Percentiles rank a stretch among this genome's conserved stretches.
Evolutionary conservation across 345 rosid species (phyloP).

Genomic region (Carallia pectinifolia): DNA sequence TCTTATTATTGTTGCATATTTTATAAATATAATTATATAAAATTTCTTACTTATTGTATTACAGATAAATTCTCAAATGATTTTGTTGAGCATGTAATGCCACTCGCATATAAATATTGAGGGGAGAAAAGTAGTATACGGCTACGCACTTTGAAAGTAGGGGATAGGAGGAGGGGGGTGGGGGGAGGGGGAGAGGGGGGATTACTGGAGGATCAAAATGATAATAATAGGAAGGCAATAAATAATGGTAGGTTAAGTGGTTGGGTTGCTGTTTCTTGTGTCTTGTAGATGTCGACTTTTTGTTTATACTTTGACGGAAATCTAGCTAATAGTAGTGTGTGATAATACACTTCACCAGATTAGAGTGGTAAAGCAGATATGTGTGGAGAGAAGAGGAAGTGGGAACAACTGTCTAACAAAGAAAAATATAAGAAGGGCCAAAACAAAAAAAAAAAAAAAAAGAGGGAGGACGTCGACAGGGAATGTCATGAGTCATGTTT

Average conservation of each 20-base stretch:
- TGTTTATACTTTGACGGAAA: neutral
- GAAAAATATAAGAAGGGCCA: neutral
- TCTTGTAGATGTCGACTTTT: neutral
- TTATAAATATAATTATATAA: too few relatives aligned
- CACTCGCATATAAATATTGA: too few relatives aligned
- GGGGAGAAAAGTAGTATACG: too few relatives aligned
- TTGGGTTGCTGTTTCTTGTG: slow-evolving; percentile 16
- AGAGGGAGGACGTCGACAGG: too few relatives aligned
- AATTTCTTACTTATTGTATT: too few relatives aligned
- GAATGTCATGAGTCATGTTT: too few relatives aligned
- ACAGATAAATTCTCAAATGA: too few relatives aligned
- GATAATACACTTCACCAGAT: neutral
- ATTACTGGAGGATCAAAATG: neutral
- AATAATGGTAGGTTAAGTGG: slow-evolving; percentile 15
- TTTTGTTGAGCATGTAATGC: too few relatives aligned
- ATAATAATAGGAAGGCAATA: neutral
- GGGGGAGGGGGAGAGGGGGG: too few relatives aligned
- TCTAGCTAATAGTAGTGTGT: neutral
- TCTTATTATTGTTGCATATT: too few relatives aligned
- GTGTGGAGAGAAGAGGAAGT: neutral
- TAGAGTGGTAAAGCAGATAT: neutral
- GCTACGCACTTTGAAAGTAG: neutral
- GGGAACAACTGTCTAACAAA: neutral
- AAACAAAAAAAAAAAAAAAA: neutral
- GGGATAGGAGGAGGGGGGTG: too few relatives aligned